Percentiles rank a stretch among this genome's conserved stretches.
These are phyloP conservation scores for Fraxinus xanthoxyloides DNA, from an alignment of 305 asterid genomes.

Conservation along the genomic window DNA sequence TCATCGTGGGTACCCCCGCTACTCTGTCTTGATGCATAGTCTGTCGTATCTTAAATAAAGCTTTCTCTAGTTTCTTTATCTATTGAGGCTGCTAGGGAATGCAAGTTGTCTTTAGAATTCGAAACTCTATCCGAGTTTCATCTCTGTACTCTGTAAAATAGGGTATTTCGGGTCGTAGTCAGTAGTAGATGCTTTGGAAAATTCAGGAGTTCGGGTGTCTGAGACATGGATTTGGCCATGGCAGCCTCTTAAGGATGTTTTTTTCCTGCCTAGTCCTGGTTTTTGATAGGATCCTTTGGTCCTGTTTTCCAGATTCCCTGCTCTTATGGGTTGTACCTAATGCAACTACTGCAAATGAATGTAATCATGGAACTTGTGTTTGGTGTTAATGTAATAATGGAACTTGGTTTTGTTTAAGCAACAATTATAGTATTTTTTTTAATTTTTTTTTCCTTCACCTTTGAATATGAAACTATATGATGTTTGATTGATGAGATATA, in stretches of 20 bases:
- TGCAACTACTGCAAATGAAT: conserved; percentile 24
- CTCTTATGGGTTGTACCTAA: conserved; percentile 28
- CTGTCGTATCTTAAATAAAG: conserved; percentile 16
- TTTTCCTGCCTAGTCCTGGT: conserved; percentile 37
- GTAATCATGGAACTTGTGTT: conserved; percentile 17
- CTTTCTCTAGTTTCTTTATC: conserved; percentile 4
- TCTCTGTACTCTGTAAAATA: not conserved
- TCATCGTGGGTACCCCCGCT: not conserved
- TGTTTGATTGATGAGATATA: not conserved
- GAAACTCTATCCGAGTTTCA: not conserved
- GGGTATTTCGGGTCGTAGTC: not conserved
- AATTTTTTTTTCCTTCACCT: not conserved
- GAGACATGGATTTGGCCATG: conserved; percentile 39
- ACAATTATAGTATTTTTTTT: not conserved
- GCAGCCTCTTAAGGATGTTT: conserved; percentile 36
- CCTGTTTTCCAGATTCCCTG: conserved; percentile 41
- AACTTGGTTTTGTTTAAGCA: conserved; percentile 16
- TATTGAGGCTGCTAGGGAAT: not conserved
- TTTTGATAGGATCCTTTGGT: conserved; percentile 37
- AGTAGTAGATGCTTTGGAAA: conserved; percentile 23
- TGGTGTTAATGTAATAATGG: not conserved
- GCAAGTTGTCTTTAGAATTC: conserved; percentile 7
- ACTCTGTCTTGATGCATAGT: conserved; percentile 11
- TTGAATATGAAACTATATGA: not conserved
- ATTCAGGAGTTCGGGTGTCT: conserved; percentile 24